Evolutionary conservation across 208 protist species (phyloP), one percentile per base, ranked within the genome.

Genomic region (Leptomonas pyrrhocoris): DNA sequence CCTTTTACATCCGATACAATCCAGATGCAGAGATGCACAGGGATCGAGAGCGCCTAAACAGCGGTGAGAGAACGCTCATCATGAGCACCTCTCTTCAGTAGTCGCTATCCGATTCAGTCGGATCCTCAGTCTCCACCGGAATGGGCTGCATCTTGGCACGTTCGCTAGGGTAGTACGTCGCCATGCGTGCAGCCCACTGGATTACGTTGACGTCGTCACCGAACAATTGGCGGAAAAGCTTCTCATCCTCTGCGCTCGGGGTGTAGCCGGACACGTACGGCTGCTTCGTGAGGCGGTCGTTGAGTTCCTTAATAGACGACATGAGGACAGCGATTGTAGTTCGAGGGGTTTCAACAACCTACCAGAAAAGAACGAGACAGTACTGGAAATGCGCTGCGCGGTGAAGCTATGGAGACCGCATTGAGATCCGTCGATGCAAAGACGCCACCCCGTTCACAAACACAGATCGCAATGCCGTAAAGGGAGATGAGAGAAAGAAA

Each of bases 121-220:
- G 36, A 46, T 64, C 56, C 34, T 81, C 45, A 7, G 70, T 60
- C 18, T 69, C 46, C n/a, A 2, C 31, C 0, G 63, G 54, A 11
- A 45, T 54, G 0, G 62, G 53, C 45, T 59, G 13, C 71, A 88
- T 86, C 62, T 82, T 64, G 0, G 54, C 64, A 31, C 87, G 78
- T 73, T 90, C 87, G 34, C 60, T 77, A 2, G 77, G 80, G 72
- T 87, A 83, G 71, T 89, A 93, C 9, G 87, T 81, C 9, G 87
- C 74, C 84, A 93, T 93, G 54, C 82, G 87, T 1, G 84, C 74
- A 2, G 73, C 83, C 84, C 87, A 93, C 77, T 89, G 84, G 11
- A 83, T 49, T 3, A 83, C 77, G 36, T 84, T 80, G 42, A 50
- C 27, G 73, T 90, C 89, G 49, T 83, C 68, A 27, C 84, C 87